Conservation (phyloP, 495 filamentous ascomycete species). For the Trichoderma asperelloides region DNA sequence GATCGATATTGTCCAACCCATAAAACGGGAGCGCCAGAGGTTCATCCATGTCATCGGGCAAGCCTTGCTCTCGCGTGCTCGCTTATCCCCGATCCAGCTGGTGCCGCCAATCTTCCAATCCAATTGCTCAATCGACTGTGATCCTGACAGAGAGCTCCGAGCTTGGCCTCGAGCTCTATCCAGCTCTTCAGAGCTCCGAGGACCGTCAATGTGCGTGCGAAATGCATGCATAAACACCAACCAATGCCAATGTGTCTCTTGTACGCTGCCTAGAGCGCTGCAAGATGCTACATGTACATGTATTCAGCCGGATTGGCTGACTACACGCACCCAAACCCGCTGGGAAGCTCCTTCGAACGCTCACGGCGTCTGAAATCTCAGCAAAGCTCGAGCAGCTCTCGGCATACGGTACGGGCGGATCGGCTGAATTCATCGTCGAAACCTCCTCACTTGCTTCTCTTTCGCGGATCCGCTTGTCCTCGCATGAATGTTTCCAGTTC, state of each 20-base stretch:
- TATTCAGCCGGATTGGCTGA: neutral
- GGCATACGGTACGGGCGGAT: neutral
- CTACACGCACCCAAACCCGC: neutral
- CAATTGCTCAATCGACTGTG: constrained; percentile 2
- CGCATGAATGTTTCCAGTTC: neutral
- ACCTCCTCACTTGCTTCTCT: neutral
- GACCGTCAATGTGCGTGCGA: neutral
- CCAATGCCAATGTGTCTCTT: neutral
- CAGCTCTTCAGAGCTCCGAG: neutral
- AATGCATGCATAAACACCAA: neutral
- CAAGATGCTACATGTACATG: too few species aligned
- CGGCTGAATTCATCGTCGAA: neutral
- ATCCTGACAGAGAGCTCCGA: neutral
- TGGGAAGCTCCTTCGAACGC: neutral
- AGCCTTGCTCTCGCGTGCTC: neutral
- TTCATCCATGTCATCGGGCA: neutral
- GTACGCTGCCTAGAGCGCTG: too few species aligned
- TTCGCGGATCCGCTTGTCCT: neutral
- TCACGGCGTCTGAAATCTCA: neutral
- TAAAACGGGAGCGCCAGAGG: neutral
- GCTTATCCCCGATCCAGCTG: constrained; percentile 4
- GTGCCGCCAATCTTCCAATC: neutral
- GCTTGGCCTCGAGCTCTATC: neutral
- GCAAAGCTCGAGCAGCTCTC: neutral
- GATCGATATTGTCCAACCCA: neutral